phyloP scores from a whole-genome alignment of 2,329 filamentous ascomycete species.

The Fusarium globosum region DNA sequence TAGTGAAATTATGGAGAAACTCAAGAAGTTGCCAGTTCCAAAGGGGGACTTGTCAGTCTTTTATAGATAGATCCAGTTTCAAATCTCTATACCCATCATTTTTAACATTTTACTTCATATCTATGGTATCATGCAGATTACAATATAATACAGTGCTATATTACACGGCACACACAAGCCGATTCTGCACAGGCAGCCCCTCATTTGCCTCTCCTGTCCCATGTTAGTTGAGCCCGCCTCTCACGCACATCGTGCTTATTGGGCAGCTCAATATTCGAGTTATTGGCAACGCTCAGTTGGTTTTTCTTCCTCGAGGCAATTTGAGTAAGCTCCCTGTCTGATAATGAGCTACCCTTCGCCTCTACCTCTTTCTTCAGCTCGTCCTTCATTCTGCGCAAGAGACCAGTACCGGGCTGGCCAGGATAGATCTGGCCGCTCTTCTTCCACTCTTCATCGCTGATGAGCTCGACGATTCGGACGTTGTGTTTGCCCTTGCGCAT shows the following conservation, averaged over 20 bases:
- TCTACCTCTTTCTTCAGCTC: slow-evolving; percentile 52
- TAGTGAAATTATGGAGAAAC: slow-evolving; percentile 73
- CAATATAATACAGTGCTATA: slow-evolving; percentile 45
- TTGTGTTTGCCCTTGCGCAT: slow-evolving; percentile 73
- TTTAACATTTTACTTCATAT: slow-evolving; percentile 39
- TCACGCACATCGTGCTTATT: slow-evolving; percentile 49
- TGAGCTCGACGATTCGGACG: slow-evolving; percentile 69
- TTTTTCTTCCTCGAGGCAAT: slow-evolving; percentile 33
- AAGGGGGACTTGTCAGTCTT: slow-evolving; percentile 65
- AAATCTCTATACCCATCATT: slow-evolving; percentile 16
- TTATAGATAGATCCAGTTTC: slow-evolving; percentile 55
- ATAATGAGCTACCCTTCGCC: slow-evolving; percentile 44
- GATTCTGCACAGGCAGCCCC: neutral
- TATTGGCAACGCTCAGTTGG: slow-evolving; percentile 51
- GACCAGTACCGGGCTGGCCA: slow-evolving; percentile 63
- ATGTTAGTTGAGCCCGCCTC: slow-evolving; percentile 42
- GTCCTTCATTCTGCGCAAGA: slow-evolving; percentile 57
- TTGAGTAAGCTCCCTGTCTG: slow-evolving; percentile 44
- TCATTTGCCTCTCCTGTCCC: slow-evolving; percentile 17
- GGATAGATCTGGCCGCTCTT: slow-evolving; percentile 62
- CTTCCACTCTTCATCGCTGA: slow-evolving; percentile 66
- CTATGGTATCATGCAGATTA: slow-evolving; percentile 46
- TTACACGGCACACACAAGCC: slow-evolving; percentile 31
- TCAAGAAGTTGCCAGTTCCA: slow-evolving; percentile 67
- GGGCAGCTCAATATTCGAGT: slow-evolving; percentile 55